phyloP scores from a whole-genome alignment of 2,329 filamentous ascomycete species.

The Hymenoscyphus fructigenus region DNA sequence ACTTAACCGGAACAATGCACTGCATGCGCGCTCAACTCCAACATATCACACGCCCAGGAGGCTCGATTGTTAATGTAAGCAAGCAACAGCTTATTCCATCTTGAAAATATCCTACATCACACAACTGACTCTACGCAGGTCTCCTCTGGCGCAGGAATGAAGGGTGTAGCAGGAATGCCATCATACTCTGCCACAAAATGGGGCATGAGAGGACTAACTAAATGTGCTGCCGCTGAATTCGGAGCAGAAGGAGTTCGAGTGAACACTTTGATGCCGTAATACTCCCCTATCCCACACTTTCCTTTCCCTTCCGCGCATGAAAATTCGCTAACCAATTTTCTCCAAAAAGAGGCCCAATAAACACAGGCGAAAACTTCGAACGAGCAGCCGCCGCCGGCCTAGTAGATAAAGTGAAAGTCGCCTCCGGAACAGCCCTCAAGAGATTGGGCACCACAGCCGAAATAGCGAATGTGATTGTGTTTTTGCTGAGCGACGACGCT shows the following conservation, averaged over 20 bases:
- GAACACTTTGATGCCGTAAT: slow-evolving; percentile 16
- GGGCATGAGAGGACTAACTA: slow-evolving; percentile 16
- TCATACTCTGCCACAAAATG: slow-evolving; percentile 22
- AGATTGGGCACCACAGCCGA: slow-evolving; percentile 38
- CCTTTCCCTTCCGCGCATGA: not conserved
- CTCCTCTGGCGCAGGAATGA: slow-evolving; percentile 44
- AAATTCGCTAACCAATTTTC: too few species aligned
- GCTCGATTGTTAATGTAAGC: slow-evolving; percentile 37
- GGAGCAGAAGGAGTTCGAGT: slow-evolving; percentile 14
- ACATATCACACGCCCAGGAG: slow-evolving; percentile 39
- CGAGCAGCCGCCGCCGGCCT: slow-evolving; percentile 1
- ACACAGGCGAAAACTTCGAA: slow-evolving; percentile 12
- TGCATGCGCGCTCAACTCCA: slow-evolving; percentile 38
- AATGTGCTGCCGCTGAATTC: slow-evolving; percentile 33
- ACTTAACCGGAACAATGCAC: slow-evolving; percentile 37
- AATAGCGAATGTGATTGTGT: slow-evolving; percentile 26
- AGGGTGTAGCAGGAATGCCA: slow-evolving; percentile 42
- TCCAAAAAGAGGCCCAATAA: slow-evolving; percentile 3
- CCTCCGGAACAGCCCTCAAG: slow-evolving; percentile 17
- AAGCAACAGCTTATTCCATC: too few species aligned
- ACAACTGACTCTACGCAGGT: too few species aligned
- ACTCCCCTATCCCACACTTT: not conserved
- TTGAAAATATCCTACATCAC: too few species aligned
- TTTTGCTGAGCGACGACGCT: slow-evolving; percentile 21
- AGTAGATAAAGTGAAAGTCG: slow-evolving; percentile 7